phyloP scores from a whole-genome alignment of 768 basidiomycete genomes.

The Pulveroboletus sp. region DNA sequence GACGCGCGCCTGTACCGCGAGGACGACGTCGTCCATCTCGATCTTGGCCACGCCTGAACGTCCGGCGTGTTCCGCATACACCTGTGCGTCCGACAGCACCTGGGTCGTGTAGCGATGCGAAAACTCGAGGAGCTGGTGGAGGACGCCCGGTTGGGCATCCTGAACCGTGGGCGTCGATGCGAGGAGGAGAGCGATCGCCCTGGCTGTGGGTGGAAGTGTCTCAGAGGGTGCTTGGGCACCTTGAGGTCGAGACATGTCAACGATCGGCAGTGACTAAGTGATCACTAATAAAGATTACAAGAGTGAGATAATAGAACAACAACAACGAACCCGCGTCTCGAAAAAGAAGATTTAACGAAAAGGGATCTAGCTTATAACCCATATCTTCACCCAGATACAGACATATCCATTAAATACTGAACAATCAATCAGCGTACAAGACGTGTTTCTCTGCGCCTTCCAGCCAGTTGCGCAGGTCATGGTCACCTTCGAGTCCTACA shows the following conservation, averaged over 20 bases:
- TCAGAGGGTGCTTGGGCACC: slow-evolving; percentile 40
- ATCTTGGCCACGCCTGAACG: slow-evolving; percentile 58
- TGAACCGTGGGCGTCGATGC: slow-evolving; percentile 82
- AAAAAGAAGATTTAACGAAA: slow-evolving; percentile 4
- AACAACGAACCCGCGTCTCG: not conserved
- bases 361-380: slow-evolving; percentile 28
- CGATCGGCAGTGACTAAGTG: not conserved
- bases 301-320: not conserved
- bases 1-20: slow-evolving; percentile 84
- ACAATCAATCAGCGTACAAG: slow-evolving; percentile 65
- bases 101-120: slow-evolving; percentile 81
- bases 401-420: slow-evolving; percentile 6
- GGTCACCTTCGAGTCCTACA: slow-evolving; percentile 59
- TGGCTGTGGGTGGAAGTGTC: slow-evolving; percentile 78
- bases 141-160: slow-evolving; percentile 80
- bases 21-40: slow-evolving; percentile 75
- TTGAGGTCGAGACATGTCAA: slow-evolving; percentile 39
- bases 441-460: slow-evolving; percentile 78
- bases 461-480: slow-evolving; percentile 68
- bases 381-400: slow-evolving; percentile 8
- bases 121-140: slow-evolving; percentile 85
- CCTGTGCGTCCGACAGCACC: slow-evolving; percentile 78
- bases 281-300: slow-evolving; percentile 13
- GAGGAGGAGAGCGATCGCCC: slow-evolving; percentile 77
- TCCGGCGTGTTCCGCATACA: slow-evolving; percentile 85